Conservation (phyloP, 2,329 filamentous ascomycete genomes). For the Sphaerostilbella broomeana region DNA sequence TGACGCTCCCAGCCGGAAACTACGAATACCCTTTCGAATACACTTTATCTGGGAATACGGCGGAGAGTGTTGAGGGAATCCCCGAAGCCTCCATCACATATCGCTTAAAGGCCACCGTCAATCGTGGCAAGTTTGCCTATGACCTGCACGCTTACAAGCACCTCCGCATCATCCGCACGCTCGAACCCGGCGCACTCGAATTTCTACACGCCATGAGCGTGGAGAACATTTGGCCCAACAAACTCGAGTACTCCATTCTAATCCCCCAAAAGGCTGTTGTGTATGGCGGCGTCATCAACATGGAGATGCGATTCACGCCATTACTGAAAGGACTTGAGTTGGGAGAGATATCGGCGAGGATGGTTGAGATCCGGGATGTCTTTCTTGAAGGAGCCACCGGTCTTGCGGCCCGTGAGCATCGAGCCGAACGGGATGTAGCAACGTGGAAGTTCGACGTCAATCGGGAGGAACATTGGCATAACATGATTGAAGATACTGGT, state of each 20-base stretch:
- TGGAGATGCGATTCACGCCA: slow-evolving; percentile 83
- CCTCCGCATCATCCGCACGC: slow-evolving; percentile 68
- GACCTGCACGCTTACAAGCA: slow-evolving; percentile 77
- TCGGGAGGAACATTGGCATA: slow-evolving; percentile 58
- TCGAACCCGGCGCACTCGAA: slow-evolving; percentile 69
- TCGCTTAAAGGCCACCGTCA: slow-evolving; percentile 82
- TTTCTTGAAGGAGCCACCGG: slow-evolving; percentile 41
- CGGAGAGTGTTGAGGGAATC: slow-evolving; percentile 88
- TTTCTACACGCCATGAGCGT: slow-evolving; percentile 87
- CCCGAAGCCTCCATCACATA: slow-evolving; percentile 83
- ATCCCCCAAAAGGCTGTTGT: slow-evolving; percentile 92
- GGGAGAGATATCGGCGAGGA: slow-evolving; percentile 71
- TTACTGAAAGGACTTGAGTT: slow-evolving; percentile 82
- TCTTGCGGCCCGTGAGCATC: slow-evolving; percentile 49
- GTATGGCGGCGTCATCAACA: slow-evolving; percentile 77
- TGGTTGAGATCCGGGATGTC: slow-evolving; percentile 73
- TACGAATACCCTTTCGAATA: slow-evolving; percentile 79
- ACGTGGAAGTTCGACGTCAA: slow-evolving; percentile 50
- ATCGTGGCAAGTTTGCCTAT: slow-evolving; percentile 79
- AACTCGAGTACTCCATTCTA: slow-evolving; percentile 90
- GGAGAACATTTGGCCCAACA: slow-evolving; percentile 96
- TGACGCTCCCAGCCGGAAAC: slow-evolving; percentile 62
- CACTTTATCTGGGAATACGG: slow-evolving; percentile 61
- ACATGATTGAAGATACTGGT: slow-evolving; percentile 60
- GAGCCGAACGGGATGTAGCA: slow-evolving; percentile 57